Conservation (phyloP, 257 asterid species). For the Nicotiana undulata region DNA sequence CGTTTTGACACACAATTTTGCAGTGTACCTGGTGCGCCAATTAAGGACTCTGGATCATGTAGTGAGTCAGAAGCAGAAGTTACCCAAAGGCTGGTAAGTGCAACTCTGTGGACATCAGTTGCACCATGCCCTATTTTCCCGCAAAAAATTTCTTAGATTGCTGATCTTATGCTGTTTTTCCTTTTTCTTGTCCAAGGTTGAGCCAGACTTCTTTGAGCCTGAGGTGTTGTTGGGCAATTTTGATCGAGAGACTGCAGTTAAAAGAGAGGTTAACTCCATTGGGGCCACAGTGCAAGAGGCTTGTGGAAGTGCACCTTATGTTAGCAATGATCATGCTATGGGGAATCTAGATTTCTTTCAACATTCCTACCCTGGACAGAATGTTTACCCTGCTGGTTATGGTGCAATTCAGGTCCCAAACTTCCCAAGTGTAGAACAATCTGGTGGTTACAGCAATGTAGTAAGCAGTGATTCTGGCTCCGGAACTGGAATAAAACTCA, state of each 20-base stretch:
- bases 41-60: conserved; percentile 31
- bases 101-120: background rate
- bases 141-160: background rate
- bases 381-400: conserved; percentile 14
- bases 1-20: background rate
- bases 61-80: conserved; percentile 66
- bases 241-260: conserved; percentile 37
- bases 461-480: conserved; percentile 14
- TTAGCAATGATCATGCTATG: conserved; percentile 8
- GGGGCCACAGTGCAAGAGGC: conserved; percentile 9
- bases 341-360: conserved; percentile 10
- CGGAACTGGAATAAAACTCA: conserved; percentile 51
- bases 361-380: conserved; percentile 6
- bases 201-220: conserved; percentile 1
- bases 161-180: background rate
- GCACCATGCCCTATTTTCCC: background rate
- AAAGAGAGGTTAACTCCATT: conserved; percentile 23
- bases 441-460: conserved; percentile 14
- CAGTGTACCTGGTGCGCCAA: background rate
- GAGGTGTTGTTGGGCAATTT: conserved; percentile 25
- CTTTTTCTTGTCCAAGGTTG: conserved; percentile 25
- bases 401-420: conserved; percentile 23
- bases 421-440: conserved; percentile 3
- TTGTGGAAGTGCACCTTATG: background rate
- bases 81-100: conserved; percentile 43